Evolutionary conservation across 345 rosid genomes (phyloP).

Genomic region (Arabidopsis arenosa): DNA sequence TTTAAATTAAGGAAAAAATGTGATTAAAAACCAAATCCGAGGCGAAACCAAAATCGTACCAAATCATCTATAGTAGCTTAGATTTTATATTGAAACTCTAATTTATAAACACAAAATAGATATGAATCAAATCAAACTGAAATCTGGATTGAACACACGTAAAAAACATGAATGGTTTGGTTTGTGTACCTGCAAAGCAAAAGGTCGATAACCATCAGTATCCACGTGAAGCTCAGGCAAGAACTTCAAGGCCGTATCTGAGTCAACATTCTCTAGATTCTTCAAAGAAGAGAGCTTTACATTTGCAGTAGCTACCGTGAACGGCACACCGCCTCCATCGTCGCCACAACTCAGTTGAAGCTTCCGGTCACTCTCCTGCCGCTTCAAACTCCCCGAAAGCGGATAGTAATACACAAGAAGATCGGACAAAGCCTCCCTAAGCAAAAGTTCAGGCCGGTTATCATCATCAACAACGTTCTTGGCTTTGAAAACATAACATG

Average conservation of each 20-base stretch:
- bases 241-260: conserved; percentile 35
- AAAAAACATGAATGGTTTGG: not conserved
- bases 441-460: conserved; percentile 28
- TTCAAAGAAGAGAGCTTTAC: conserved; percentile 47
- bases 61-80: not conserved
- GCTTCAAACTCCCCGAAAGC: conserved; percentile 59
- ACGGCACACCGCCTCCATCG: conserved; percentile 48
- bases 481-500: conserved; percentile 50
- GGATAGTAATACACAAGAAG: conserved; percentile 57
- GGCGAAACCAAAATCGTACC: too few species aligned
- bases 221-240: conserved; percentile 35
- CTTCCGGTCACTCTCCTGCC: conserved; percentile 46
- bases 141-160: not conserved
- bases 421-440: conserved; percentile 54
- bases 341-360: conserved; percentile 45
- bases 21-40: too few species aligned
- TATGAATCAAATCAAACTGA: not conserved
- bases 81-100: not conserved
- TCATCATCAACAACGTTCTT: conserved; percentile 19
- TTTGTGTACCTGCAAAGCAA: conserved; percentile 54
- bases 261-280: conserved; percentile 50
- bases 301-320: conserved; percentile 50
- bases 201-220: conserved; percentile 42
- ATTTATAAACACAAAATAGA: too few species aligned
- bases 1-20: too few species aligned